phyloP scores from a whole-genome alignment of 495 filamentous ascomycete genomes.

The Podospora pseudoanserina region DNA sequence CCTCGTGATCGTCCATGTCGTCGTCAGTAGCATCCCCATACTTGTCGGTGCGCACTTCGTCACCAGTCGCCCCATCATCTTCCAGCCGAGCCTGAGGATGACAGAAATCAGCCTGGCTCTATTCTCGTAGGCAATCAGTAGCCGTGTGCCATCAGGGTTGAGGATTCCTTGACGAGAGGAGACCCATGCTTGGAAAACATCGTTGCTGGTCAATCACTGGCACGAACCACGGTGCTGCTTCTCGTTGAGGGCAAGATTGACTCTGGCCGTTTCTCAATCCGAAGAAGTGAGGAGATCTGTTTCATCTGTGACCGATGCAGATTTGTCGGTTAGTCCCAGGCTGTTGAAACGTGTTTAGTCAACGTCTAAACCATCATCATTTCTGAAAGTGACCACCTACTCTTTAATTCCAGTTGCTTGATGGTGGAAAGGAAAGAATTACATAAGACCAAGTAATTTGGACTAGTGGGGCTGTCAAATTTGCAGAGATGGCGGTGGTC shows the following conservation, averaged over 20 bases:
- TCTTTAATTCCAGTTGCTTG: conserved; percentile 15
- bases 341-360: no score
- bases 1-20: no score
- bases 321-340: neutral
- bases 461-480: conserved; percentile 17
- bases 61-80: no score
- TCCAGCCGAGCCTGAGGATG: neutral
- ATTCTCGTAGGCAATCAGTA: neutral
- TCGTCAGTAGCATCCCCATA: no score
- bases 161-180: neutral
- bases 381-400: conserved; percentile 3
- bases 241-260: conserved; percentile 7
- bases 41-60: no score
- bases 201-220: neutral
- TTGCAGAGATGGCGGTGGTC: conserved; percentile 38
- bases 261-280: conserved; percentile 8
- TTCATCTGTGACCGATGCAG: conserved; percentile 14
- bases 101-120: neutral
- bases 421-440: conserved; percentile 19
- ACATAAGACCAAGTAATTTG: conserved; percentile 24
- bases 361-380: no score
- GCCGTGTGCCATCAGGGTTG: neutral
- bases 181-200: conserved; percentile 1
- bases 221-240: conserved; percentile 17
- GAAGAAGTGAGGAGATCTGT: conserved; percentile 8